Base-by-base conservation (phyloP, 2,329 filamentous ascomycete species). In the Penicillium hordei region DNA sequence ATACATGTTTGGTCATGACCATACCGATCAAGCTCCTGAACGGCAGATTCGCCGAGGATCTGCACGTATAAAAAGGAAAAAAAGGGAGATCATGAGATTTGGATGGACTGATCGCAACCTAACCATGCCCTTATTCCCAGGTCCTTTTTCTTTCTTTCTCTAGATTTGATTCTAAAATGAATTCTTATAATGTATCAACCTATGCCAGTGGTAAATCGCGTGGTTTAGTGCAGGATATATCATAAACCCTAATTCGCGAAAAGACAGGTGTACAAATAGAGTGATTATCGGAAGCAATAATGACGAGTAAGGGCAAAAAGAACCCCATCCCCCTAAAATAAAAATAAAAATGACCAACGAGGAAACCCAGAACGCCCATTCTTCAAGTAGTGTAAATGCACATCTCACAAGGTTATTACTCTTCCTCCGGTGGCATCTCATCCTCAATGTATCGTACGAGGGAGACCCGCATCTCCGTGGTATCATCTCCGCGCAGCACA, bases 361-460 rank as follows among this genome's bases (percentile, higher is more conserved):
- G 42, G 42, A 46, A 52, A 42, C 42, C 55, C 44, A 39, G 27
- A 56, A 55, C 52, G 52, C 57, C 57, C 36, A 53, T 34, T 52
- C 39, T 45, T 34, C 31, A 48, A 42, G 36, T 55, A 51, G 43
- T 50, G 52, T 52, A 27, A 48, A 48, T 57, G 55, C 45, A 51
- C 34, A n/a, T 42, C 27, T 31, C n/a, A 9, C 83, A 40, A 17
- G 31, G 7, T 81, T 21, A n/a, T 56, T 45, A 97, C 71, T 99
- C 94, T 71, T 99, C 94, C 74, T 97, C 94, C 9, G 91, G 92
- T 23, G 94, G 94, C 79, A 99, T 86, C 78, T 99, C 94, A 72
- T 99, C 94, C 71, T 99, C 94, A 67, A 99, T 96, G 73, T 96
- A 97, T 68, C 93, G 85, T 68, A 97, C 85, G 68, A 99, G 78